A percentile compares a stretch with the other conserved stretches of the same genome.
Conservation (phyloP, 2,329 filamentous ascomycete species). For the Mycosphaerelloides madeirae region DNA sequence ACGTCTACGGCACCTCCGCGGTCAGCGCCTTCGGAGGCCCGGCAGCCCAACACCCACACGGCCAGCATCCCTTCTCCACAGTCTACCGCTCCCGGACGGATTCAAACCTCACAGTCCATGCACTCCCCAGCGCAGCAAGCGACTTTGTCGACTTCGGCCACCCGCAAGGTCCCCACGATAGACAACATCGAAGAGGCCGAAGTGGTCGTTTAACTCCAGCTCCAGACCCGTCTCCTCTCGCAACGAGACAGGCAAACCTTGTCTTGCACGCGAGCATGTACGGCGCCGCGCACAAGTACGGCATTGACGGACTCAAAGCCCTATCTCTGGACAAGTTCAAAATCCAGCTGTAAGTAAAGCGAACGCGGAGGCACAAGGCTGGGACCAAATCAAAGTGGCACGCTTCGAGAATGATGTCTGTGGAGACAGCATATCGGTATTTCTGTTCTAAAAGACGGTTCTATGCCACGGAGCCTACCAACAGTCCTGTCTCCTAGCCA, state of each 20-base stretch:
- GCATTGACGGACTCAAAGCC: constrained; percentile 22
- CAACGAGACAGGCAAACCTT: constrained; percentile 17
- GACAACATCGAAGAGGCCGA: constrained; percentile 9
- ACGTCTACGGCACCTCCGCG: constrained; percentile 23
- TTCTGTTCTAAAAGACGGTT: no score
- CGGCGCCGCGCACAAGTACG: constrained; percentile 22
- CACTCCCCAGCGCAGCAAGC: constrained; percentile 12
- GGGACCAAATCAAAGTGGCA: no score
- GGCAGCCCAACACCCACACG: constrained; percentile 1
- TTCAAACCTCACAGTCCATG: constrained; percentile 21
- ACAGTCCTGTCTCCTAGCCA: no score
- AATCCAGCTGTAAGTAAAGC: constrained; percentile 20
- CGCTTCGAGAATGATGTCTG: no score
- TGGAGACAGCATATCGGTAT: no score
- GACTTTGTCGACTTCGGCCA: constrained; percentile 12
- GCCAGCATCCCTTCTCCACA: constrained; percentile 9
- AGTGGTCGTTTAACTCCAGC: constrained; percentile 12
- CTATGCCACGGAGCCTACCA: no score
- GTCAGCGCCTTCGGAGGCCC: constrained; percentile 25
- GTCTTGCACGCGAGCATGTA: constrained; percentile 26
- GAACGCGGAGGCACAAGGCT: no score
- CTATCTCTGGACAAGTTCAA: constrained; percentile 26
- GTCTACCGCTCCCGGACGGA: constrained; percentile 12
- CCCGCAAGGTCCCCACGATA: constrained; percentile 3
- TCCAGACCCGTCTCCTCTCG: constrained; percentile 21